Conservation (phyloP, 139 green algal species). For the Ettlia oleoabundans region DNA sequence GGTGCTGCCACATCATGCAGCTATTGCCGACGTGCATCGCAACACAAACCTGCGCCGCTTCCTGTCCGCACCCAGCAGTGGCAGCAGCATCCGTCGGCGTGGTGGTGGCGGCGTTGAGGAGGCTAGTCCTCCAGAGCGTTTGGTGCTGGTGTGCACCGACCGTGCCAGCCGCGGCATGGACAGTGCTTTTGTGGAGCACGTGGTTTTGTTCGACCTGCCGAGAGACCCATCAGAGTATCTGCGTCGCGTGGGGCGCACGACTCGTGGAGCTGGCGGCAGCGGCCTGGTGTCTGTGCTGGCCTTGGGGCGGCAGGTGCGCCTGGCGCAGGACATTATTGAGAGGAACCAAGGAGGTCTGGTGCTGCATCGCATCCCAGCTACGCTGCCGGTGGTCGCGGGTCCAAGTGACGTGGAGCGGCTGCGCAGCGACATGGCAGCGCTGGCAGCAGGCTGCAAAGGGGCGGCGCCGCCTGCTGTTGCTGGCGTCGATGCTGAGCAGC, state of each 20-base stretch:
- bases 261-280: constrained; percentile 76
- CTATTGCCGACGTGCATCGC: constrained; percentile 67
- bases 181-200: constrained; percentile 68
- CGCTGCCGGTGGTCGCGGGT: constrained; percentile 19
- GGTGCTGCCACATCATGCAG: constrained; percentile 88
- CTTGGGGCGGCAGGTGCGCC: constrained; percentile 82
- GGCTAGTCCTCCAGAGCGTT: not conserved
- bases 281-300: constrained; percentile 85
- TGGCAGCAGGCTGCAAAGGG: too few species aligned
- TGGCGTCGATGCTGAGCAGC: too few species aligned
- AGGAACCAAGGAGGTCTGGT: constrained; percentile 73
- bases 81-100: not conserved
- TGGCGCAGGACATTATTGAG: constrained; percentile 77
- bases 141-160: constrained; percentile 84
- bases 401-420: not conserved
- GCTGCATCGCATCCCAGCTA: constrained; percentile 70
- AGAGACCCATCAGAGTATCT: constrained; percentile 96
- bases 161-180: constrained; percentile 82
- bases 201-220: constrained; percentile 98
- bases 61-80: constrained; percentile 10
- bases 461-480: too few species aligned
- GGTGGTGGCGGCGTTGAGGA: not conserved
- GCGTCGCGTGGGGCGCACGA: constrained; percentile 86
- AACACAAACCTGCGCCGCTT: constrained; percentile 54
- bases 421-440: not conserved